These are phyloP conservation scores for Ocimum tenuiflorum DNA, from an alignment of 257 asterid species.

Conservation along the genomic window DNA sequence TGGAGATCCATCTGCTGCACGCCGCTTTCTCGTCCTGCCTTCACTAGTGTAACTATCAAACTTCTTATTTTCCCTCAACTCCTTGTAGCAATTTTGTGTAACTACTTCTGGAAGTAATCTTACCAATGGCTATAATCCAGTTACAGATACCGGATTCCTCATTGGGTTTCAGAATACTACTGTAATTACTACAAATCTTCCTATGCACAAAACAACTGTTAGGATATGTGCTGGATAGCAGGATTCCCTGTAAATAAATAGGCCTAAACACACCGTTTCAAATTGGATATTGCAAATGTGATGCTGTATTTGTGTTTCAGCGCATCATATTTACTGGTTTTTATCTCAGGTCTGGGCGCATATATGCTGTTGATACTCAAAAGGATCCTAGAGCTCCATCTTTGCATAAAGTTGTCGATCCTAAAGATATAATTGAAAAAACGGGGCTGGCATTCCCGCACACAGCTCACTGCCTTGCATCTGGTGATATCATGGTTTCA, in stretches of 20 bases:
- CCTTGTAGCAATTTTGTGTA: background rate
- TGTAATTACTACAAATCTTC: no score
- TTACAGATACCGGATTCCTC: background rate
- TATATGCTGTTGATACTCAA: conserved; percentile 76
- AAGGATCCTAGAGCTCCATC: conserved; percentile 81
- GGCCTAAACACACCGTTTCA: no score
- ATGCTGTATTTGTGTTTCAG: background rate
- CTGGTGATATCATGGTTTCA: conserved; percentile 95
- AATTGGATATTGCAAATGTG: no score
- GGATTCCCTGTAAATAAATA: no score
- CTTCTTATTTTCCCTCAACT: background rate
- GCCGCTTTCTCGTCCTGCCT: conserved; percentile 85
- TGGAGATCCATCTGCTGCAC: conserved; percentile 60
- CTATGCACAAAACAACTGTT: no score
- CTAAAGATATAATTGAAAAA: conserved; percentile 56
- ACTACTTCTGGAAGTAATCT: background rate
- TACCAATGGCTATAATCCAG: background rate
- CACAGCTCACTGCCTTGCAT: conserved; percentile 96
- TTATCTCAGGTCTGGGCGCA: conserved; percentile 78
- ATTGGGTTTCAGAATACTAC: background rate
- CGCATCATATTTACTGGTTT: background rate
- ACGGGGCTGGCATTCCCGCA: conserved; percentile 96
- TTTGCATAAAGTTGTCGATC: conserved; percentile 67
- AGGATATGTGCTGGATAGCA: no score
- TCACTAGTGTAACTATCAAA: conserved; percentile 56